phyloP scores from a whole-genome alignment of 2,329 filamentous ascomycete genomes.

The Hypoxylon sp. region DNA sequence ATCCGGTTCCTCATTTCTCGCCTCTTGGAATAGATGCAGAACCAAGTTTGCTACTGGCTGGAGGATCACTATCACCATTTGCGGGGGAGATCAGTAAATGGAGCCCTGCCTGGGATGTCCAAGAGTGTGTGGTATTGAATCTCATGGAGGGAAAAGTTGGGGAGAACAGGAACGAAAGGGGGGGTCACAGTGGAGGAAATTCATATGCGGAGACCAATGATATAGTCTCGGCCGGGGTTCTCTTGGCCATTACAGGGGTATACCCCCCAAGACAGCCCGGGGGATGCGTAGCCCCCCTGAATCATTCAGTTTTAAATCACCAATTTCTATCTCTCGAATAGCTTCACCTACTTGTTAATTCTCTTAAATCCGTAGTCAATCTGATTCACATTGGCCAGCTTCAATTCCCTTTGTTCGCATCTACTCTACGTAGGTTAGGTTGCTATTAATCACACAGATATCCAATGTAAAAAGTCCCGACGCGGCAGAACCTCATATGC shows the following conservation, averaged over 20 bases:
- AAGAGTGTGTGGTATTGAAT: conserved; percentile 13
- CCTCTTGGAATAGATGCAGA: conserved; percentile 1
- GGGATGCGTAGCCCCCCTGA: background rate
- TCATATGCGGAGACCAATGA: conserved; percentile 42
- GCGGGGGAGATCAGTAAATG: conserved; percentile 32
- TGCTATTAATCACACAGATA: conserved; percentile 16
- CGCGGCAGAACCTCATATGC: conserved; percentile 27
- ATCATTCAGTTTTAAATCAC: background rate
- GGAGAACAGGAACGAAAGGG: conserved; percentile 18
- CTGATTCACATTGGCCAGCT: background rate
- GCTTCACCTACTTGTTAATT: background rate
- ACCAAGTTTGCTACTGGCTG: conserved; percentile 11
- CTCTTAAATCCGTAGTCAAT: conserved; percentile 1
- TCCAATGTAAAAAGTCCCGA: conserved; percentile 21
- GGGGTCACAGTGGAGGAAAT: conserved; percentile 22
- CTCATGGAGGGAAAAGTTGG: conserved; percentile 32
- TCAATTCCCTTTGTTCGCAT: background rate
- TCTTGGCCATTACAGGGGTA: conserved; percentile 28
- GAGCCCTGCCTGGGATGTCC: conserved; percentile 19
- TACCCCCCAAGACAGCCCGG: conserved; percentile 1
- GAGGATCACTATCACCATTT: conserved; percentile 24
- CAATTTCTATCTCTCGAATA: background rate
- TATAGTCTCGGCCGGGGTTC: conserved; percentile 17
- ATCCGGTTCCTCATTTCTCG: conserved; percentile 20
- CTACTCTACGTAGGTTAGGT: conserved; percentile 3